These are phyloP conservation scores for Nematodospora valgi DNA, from an alignment of 805 yeast species.

Conservation along the genomic window DNA sequence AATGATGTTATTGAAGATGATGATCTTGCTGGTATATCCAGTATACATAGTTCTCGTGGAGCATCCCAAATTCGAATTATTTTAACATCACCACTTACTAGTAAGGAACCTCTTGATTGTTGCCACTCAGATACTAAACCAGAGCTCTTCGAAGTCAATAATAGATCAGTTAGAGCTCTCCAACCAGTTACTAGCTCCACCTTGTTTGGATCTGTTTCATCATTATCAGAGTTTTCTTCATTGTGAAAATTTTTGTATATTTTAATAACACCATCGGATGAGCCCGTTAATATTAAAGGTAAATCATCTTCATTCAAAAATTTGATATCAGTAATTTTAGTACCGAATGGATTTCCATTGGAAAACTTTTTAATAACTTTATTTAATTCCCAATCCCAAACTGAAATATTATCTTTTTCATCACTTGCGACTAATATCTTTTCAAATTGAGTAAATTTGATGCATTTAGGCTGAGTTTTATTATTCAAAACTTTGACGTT, in stretches of 20 bases:
- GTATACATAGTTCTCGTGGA: constrained; percentile 80
- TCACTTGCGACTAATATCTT: constrained; percentile 75
- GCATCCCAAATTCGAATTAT: constrained; percentile 96
- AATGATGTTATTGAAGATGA: constrained; percentile 83
- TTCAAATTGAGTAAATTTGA: constrained; percentile 89
- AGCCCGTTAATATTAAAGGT: constrained; percentile 80
- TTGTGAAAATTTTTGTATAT: constrained; percentile 76
- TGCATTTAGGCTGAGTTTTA: constrained; percentile 72
- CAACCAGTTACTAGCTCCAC: constrained; percentile 77
- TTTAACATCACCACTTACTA: constrained; percentile 93
- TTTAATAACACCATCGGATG: constrained; percentile 92
- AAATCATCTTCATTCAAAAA: constrained; percentile 89
- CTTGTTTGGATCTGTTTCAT: constrained; percentile 16
- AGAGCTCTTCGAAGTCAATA: constrained; percentile 74
- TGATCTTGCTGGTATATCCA: constrained; percentile 88
- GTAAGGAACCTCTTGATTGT: constrained; percentile 84
- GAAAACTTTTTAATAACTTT: constrained; percentile 65
- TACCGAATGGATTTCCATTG: constrained; percentile 83
- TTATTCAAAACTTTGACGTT: constrained; percentile 59
- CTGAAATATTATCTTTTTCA: constrained; percentile 76
- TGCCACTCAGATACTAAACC: constrained; percentile 95
- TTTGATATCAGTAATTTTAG: constrained; percentile 81
- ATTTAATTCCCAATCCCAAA: constrained; percentile 81
- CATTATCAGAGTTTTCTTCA: constrained; percentile 12
- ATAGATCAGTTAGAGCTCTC: constrained; percentile 87